These are phyloP conservation scores for Backusella parvicylindrica DNA, from an alignment of 192 early-diverging fungal genomes.

Conservation along the genomic window DNA sequence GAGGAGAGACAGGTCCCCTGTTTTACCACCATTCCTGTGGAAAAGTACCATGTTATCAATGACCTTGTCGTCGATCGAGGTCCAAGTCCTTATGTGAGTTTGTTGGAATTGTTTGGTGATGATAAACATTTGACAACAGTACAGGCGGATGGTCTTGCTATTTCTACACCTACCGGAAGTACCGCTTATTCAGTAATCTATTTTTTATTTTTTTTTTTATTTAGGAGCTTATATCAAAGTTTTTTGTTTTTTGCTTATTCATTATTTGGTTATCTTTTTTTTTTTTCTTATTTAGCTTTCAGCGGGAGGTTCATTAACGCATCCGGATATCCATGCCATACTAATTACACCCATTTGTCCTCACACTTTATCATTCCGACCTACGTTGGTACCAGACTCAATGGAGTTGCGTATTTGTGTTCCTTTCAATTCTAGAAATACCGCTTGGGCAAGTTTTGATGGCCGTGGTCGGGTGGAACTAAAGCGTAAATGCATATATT, in stretches of 20 bases:
- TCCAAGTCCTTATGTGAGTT: conserved; percentile 84
- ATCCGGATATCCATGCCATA: conserved; percentile 92
- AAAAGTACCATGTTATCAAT: conserved; percentile 91
- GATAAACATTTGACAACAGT: conserved; percentile 92
- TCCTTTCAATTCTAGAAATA: conserved; percentile 76
- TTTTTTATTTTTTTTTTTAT: too few species aligned
- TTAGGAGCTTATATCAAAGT: too few species aligned
- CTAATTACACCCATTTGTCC: conserved; percentile 92
- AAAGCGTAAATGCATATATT: too few species aligned
- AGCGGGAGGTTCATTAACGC: conserved; percentile 93
- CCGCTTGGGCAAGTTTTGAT: conserved; percentile 95
- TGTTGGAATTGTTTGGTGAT: conserved; percentile 81
- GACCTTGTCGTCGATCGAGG: conserved; percentile 95
- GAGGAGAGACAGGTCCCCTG: conserved; percentile 44
- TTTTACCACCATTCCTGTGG: conserved; percentile 56
- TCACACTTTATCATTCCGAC: conserved; percentile 91
- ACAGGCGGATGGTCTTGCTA: conserved; percentile 92
- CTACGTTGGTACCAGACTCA: conserved; percentile 93
- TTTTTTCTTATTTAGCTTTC: conserved; percentile 67
- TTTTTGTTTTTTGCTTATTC: too few species aligned
- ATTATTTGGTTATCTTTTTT: too few species aligned
- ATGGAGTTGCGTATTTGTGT: conserved; percentile 89
- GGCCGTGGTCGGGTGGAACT: conserved; percentile 91
- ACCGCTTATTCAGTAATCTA: conserved; percentile 73
- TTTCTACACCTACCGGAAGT: conserved; percentile 94